Evolutionary conservation across 2,329 filamentous ascomycete genomes (phyloP), one percentile per base, ranked within the genome.

Genomic region (Epichloe scottii): DNA sequence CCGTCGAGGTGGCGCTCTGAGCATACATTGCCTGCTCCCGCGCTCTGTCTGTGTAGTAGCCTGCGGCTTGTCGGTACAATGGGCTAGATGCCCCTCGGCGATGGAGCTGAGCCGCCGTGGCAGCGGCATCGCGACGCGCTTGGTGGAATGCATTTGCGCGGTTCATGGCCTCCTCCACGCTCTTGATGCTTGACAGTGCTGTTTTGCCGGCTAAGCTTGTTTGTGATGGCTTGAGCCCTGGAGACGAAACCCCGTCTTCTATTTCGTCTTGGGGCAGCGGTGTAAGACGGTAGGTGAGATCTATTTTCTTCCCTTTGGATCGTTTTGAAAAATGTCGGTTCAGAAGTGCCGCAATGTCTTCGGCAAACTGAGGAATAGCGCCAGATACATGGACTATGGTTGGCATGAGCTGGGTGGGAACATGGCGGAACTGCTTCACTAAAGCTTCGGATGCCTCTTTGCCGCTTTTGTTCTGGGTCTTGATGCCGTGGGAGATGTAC

Each of bases 21-120:
- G 82, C 77, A 42, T 72, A 71, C 12, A 72, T 75, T 4, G 78
- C 71, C 52, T 82, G 76, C 45, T 87, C 81, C 21, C 83, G 81
- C 1, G 81, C 85, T 11, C 85, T 71, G 48, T 87, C 78, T 1
- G 81, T 76, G 64, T 95, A 95, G 62, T 87, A 87, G 0, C 77
- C 81, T 8, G 87, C 87, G 1, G 80, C 90, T 52, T 83, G 85
- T 21, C 82, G 79, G 71, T 87, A 89, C 3, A 91, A 70, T 0
- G 76, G 83, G 54, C 89, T 80, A 0, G 87, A 89, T 57, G 78
- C 82, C 21, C 76, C 75, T 15, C 70, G 70, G 35, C 69, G 70
- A 52, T 63, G 68, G 21, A 74, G 67, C 4, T 68, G 63, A 1
- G 67, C 59, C 0, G 74, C 75, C 0, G 70, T 66, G 6, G 61